Conservation (phyloP, 225 moss, liverwort and hornwort genomes). For the Lunularia cruciata region DNA sequence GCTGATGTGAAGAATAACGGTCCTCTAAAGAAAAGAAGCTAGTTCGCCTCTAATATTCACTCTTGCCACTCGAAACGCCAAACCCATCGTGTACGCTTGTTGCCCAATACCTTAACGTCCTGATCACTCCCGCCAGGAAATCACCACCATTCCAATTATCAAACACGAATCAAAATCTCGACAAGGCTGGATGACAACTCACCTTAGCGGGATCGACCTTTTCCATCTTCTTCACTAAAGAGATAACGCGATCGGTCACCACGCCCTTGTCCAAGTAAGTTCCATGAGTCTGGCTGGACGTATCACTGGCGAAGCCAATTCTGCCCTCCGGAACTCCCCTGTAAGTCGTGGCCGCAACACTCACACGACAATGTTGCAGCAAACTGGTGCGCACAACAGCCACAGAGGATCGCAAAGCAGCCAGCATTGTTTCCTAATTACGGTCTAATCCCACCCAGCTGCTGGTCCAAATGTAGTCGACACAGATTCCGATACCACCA, state of each 20-base stretch:
- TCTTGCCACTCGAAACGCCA: not conserved
- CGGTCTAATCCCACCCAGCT: constrained; percentile 9
- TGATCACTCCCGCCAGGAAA: not conserved
- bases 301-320: constrained; percentile 44
- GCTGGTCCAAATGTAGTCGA: not conserved
- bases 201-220: constrained; percentile 80
- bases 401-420: constrained; percentile 52
- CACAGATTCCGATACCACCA: too few relatives aligned
- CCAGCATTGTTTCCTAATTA: constrained; percentile 63
- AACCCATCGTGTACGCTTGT: not conserved
- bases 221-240: constrained; percentile 75
- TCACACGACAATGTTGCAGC: constrained; percentile 70
- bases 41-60: too few relatives aligned
- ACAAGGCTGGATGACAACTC: not conserved
- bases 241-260: constrained; percentile 79
- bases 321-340: constrained; percentile 24
- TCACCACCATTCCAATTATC: not conserved
- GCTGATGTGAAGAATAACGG: not conserved
- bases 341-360: constrained; percentile 38
- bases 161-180: not conserved
- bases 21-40: too few relatives aligned
- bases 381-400: constrained; percentile 59
- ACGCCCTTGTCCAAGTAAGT: constrained; percentile 79
- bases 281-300: constrained; percentile 48
- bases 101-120: not conserved